A percentile compares a stretch with the other conserved stretches of the same genome.
Conservation (phyloP, 768 basidiomycete species). For the Royoungia palumana region DNA sequence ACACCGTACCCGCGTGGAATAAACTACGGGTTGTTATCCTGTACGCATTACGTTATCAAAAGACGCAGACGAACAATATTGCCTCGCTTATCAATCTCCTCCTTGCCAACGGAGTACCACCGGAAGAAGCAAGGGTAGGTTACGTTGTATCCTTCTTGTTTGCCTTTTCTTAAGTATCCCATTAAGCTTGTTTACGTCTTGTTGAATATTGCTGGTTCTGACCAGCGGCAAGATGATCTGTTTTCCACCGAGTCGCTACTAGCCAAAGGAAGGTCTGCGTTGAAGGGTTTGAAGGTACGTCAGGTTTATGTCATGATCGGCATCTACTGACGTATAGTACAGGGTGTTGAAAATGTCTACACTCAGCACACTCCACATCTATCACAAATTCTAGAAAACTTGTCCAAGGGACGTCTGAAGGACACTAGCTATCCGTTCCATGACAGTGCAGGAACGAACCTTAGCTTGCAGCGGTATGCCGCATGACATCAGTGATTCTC, state of each 20-base stretch:
- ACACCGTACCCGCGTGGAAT: slow-evolving; percentile 65
- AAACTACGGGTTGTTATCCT: slow-evolving; percentile 90
- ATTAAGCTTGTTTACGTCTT: slow-evolving; percentile 86
- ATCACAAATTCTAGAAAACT: slow-evolving; percentile 84
- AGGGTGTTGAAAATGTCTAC: slow-evolving; percentile 99
- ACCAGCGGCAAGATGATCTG: slow-evolving; percentile 95
- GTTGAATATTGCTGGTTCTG: slow-evolving; percentile 89
- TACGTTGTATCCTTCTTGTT: slow-evolving; percentile 4
- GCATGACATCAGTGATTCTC: not conserved
- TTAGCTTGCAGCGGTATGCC: slow-evolving; percentile 65
- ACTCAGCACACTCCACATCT: slow-evolving; percentile 96
- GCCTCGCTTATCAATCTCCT: slow-evolving; percentile 71
- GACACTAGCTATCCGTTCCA: slow-evolving; percentile 91
- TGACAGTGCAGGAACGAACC: slow-evolving; percentile 64
- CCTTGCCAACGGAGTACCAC: slow-evolving; percentile 69
- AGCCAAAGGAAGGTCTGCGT: slow-evolving; percentile 87
- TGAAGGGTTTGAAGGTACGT: slow-evolving; percentile 90
- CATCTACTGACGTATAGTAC: slow-evolving; percentile 8
- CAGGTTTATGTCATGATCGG: not conserved
- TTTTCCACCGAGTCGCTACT: slow-evolving; percentile 95
- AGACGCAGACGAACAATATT: slow-evolving; percentile 79
- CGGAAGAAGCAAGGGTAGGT: slow-evolving; percentile 69
- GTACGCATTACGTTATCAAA: slow-evolving; percentile 93
- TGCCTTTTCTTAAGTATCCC: slow-evolving; percentile 10
- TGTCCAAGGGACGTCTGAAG: slow-evolving; percentile 81